A percentile compares a stretch with the other conserved stretches of the same genome.
Evolutionary conservation across 179 eudicot genomes (phyloP).

Genomic region (Vitellaria paradoxa): DNA sequence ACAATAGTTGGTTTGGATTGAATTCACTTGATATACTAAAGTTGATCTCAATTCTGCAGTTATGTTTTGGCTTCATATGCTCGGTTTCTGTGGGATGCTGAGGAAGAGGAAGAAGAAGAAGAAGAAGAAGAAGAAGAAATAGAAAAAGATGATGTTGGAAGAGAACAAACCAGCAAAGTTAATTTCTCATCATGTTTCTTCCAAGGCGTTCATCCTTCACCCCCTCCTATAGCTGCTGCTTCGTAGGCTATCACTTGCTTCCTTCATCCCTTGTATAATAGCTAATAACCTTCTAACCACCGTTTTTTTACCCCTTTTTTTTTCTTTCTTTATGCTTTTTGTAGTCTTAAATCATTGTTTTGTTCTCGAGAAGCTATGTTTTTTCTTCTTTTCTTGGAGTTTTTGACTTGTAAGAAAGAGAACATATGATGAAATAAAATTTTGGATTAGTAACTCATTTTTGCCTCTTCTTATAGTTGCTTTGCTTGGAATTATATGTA

Average conservation of each 20-base stretch:
- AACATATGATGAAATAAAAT: neutral
- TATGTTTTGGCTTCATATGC: conserved; percentile 68
- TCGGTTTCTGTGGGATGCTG: conserved; percentile 73
- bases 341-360: too few species aligned
- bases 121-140: conserved; percentile 6
- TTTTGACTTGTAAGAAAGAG: neutral
- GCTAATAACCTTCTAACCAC: conserved; percentile 1
- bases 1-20: neutral
- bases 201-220: conserved; percentile 25
- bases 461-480: too few species aligned
- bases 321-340: neutral
- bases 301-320: neutral
- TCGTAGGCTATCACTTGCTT: conserved; percentile 17
- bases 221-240: conserved; percentile 40
- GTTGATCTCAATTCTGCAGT: conserved; percentile 33
- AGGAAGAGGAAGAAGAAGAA: conserved; percentile 46
- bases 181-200: conserved; percentile 23
- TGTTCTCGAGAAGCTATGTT: neutral
- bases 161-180: conserved; percentile 13
- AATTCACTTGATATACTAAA: neutral
- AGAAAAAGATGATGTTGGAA: neutral
- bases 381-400: neutral
- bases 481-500: too few species aligned
- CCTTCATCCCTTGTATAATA: neutral
- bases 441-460: neutral